A percentile compares a stretch with the other conserved stretches of the same genome.
Evolutionary conservation across 2,329 filamentous ascomycete genomes (phyloP).

Genomic region (Zarea fungicola): DNA sequence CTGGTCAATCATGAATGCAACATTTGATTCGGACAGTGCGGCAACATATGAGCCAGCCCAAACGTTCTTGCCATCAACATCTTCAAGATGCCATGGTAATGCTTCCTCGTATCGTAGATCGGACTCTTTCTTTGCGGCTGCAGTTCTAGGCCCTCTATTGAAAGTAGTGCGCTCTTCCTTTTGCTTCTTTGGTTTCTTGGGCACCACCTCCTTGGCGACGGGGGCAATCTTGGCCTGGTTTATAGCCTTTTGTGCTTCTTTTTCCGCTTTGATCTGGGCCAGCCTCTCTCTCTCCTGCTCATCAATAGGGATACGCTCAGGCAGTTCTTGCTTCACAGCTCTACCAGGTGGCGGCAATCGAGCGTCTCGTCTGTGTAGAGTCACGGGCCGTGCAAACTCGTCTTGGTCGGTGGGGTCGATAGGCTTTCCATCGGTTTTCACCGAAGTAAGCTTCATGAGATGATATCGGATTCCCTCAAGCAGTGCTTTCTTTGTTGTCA

Average conservation of each 20-base stretch:
- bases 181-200: conserved; percentile 55
- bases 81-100: conserved; percentile 92
- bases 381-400: conserved; percentile 82
- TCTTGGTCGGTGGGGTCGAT: conserved; percentile 65
- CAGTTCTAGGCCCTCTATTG: conserved; percentile 70
- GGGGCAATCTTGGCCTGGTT: conserved; percentile 93
- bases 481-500: conserved; percentile 76
- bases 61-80: conserved; percentile 90
- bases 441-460: conserved; percentile 70
- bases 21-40: conserved; percentile 78
- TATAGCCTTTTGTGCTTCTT: conserved; percentile 77
- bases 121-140: conserved; percentile 71
- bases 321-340: conserved; percentile 55
- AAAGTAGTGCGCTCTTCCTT: conserved; percentile 84
- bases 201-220: conserved; percentile 54
- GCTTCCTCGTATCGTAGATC: conserved; percentile 88
- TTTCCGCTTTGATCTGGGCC: conserved; percentile 69
- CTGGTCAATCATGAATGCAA: conserved; percentile 69
- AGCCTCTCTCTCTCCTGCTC: conserved; percentile 57
- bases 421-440: conserved; percentile 52
- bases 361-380: conserved; percentile 83
- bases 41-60: conserved; percentile 92
- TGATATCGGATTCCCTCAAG: conserved; percentile 80
- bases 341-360: conserved; percentile 61
- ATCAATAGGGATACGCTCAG: conserved; percentile 40